Base-by-base conservation (phyloP, 352 stramenopile genomes). In the Globisporangium nodosum region DNA sequence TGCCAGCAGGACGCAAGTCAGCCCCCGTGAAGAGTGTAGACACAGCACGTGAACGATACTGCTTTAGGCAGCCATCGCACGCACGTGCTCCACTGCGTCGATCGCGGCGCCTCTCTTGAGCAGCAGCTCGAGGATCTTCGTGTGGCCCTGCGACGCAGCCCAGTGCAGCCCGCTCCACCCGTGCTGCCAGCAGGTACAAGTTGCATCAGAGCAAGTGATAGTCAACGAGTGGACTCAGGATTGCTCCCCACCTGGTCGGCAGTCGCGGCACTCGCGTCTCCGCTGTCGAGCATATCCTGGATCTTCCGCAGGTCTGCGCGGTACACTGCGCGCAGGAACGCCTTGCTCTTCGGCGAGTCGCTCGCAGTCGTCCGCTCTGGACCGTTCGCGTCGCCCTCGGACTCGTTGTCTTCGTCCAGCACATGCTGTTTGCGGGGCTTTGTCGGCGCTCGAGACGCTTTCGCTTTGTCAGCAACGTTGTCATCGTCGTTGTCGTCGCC, bases 151-250 rank as follows among this genome's bases (percentile, higher is more conserved):
- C 8, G 83, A 88, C 7, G 80, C 78, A 18, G 83, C 80, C 83
- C 80, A 92, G 58, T 92, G 83, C 53, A 92, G 57, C 2, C 72
- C 83, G 56, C 74, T 90, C 83, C 80, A 92, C 18, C 80, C 83
- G 49, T 92, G 83, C 80, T 92, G 45, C 45, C 18, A 24, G 5
- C 9, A 48, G 16, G 46, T 21, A 42, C 18, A 15, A 20, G 20
- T 24, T 21, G 46, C 2, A 6, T 21, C 50, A 30, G 8, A 21
- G 31, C n/a, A n/a, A 49, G 27, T 6, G n/a, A 20, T 20, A 49
- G 33, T 9, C 31, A 2, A 27, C 5, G 8, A 12, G 3, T 16
- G 2, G 20, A 24, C 13, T 2, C 35, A 54, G 11, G 27, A 5
- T 15, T 15, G 35, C 11, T 15, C 1, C 12, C 2, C 8, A 88